Base-by-base conservation (phyloP, 2,329 filamentous ascomycete genomes). In the Didymella pinodella region DNA sequence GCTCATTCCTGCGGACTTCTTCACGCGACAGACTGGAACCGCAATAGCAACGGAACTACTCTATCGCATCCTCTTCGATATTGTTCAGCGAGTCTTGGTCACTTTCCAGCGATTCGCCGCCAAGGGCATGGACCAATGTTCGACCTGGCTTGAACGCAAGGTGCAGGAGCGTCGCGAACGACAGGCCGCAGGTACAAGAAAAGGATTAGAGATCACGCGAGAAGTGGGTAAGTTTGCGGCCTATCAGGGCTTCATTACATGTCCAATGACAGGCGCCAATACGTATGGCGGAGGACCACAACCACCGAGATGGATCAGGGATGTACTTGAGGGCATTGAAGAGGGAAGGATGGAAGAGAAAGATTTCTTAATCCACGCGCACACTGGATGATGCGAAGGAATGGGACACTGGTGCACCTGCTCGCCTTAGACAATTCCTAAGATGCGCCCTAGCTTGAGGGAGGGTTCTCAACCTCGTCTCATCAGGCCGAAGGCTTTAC, bases 31-130 rank as follows among this genome's bases (percentile, higher is more conserved):
- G 48, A 70, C 69, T 34, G 67, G 68, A 25, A 70, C 67, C 8
- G 68, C 68, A 20, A 67, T 74, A 29, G 68, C 65, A 16, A 72
- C 72, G 2, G 70, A 74, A 48, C 62, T 74, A 3, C 65, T 73
- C 50, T 75, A 73, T 40, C 71, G 72, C 47, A 43, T 75, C 31
- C 67, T 75, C 40, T 50, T 67, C 49, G 70, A 73, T 45, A 63
- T 75, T 29, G 38, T 74, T 31, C 69, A 73, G 54, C 68, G 70
- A 25, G 31, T 73, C n/a, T 43, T 73, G 7, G 16, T 43, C 29
- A 61, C 63, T 2, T 59, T 71, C 52, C 67, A 73, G n/a, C 62
- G 60, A 26, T 62, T 73, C 26, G 71, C 71, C 3, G 49, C 64
- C 0, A 49, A 57, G 18, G 55, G 66, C 36, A 65, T 74, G 28